Evolutionary conservation across 192 early-diverging fungal genomes (phyloP), one percentile per base, ranked within the genome.

Genomic region (Podila epicladia): DNA sequence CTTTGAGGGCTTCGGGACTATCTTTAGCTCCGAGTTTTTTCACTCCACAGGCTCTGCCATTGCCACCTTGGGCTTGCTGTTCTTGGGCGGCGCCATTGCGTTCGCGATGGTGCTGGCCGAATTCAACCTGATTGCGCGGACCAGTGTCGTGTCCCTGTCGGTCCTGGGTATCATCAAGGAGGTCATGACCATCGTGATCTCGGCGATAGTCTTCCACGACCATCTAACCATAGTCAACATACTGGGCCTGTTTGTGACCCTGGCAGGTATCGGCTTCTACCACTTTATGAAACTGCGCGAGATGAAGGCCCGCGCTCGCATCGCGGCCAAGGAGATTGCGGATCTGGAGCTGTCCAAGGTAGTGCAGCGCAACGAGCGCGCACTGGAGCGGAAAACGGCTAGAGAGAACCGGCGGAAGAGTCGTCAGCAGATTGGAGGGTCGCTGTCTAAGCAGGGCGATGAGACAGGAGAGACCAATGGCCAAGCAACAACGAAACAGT

Each of bases 141-240:
- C 95, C 0, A 94, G 92, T 7, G 95, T 95, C 4, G 88, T 98
- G 6, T 93, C 97, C 0, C 83, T 98, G 48, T 96, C 95, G n/a
- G 91, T 97, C 1, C 92, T 92, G 5, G 97, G 97, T 20, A 97
- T 93, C 73, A 78, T 95, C 70, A 93, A 92, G 80, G 97, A 98
- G 78, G 92, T 98, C 1, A 80, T 93, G 12, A 97, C 96, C 28
- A 91, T 98, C 20, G 78, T 88, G 11, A 82, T 93, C 2, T 93
- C 94, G 0, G 79, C 86, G 9, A 11, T 93, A 28, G 85, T 96
- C 24, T 98, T 97, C 82, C 89, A 91, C n/a, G 97, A 98, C 72
- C 75, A 87, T 15, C 88, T 96, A 75, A 94, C 95, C 9, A 28
- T 89, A 0, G 83, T 92, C 71, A 96, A 96, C 49, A 84, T 91